Evolutionary conservation across 352 stramenopile genomes (phyloP).

Genomic region (Phytopythium oedochilum): DNA sequence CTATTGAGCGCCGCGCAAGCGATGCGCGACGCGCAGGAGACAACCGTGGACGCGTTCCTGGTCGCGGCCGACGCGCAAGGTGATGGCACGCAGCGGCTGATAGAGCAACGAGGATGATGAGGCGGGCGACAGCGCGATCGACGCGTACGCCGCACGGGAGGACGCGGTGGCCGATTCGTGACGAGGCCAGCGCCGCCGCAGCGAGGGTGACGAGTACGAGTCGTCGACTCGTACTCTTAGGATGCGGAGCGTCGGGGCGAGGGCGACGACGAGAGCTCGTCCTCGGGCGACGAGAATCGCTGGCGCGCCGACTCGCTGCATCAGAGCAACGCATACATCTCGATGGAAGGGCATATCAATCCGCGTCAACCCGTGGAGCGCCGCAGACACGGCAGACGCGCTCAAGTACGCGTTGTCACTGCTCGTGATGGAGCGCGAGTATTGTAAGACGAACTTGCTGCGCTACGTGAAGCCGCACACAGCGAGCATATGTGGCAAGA

Average conservation of each 20-base stretch:
- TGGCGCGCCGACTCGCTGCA: conserved; percentile 10
- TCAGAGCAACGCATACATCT: conserved; percentile 12
- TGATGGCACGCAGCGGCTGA: too few species aligned
- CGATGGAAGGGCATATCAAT: conserved; percentile 34
- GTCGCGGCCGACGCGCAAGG: too few species aligned
- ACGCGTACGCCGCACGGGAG: conserved; percentile 24
- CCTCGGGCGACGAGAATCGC: background rate
- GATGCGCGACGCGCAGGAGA: background rate
- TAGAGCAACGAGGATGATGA: background rate
- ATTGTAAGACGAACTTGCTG: conserved; percentile 80
- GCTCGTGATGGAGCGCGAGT: conserved; percentile 77
- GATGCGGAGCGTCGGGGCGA: conserved; percentile 16
- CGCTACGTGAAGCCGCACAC: conserved; percentile 87
- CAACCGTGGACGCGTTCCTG: background rate
- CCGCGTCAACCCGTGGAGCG: conserved; percentile 88
- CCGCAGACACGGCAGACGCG: conserved; percentile 64
- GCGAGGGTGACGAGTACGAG: conserved; percentile 5
- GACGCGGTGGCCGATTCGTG: background rate
- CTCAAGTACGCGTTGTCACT: conserved; percentile 70
- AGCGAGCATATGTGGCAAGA: conserved; percentile 80
- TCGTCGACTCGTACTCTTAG: too few species aligned
- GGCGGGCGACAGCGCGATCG: conserved; percentile 14
- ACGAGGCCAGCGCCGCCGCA: conserved; percentile 5
- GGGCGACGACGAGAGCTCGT: conserved; percentile 11
- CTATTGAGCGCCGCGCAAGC: background rate